A percentile compares a stretch with the other conserved stretches of the same genome.
Conservation (phyloP, 139 green algal genomes). For the Limnomonas spitsbergensis region DNA sequence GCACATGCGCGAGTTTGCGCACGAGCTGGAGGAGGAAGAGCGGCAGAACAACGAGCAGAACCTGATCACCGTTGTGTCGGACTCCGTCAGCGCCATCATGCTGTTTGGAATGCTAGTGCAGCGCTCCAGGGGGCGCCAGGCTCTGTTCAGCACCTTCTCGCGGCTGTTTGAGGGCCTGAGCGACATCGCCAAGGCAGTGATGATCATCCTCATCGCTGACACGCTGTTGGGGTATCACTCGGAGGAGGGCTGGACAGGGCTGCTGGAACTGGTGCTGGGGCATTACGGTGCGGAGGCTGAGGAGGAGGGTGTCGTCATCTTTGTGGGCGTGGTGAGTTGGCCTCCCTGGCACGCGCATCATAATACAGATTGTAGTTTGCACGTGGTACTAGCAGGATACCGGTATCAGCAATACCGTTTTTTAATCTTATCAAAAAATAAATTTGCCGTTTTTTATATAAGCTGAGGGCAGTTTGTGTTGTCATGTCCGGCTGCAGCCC, state of each 20-base stretch:
- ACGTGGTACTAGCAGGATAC: too few relatives aligned
- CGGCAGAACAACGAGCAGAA: conserved; percentile 57
- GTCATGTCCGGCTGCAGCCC: too few relatives aligned
- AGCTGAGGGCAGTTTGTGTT: too few relatives aligned
- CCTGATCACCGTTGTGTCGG: conserved; percentile 58
- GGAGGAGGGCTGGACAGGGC: conserved; percentile 87
- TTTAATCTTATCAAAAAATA: too few relatives aligned
- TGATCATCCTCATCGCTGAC: conserved; percentile 85
- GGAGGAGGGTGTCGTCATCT: conserved; percentile 54
- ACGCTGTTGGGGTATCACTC: conserved; percentile 92
- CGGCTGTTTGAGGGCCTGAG: conserved; percentile 78
- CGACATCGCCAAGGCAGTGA: conserved; percentile 89
- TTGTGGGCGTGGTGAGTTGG: conserved; percentile 26
- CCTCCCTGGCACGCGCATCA: too few relatives aligned
- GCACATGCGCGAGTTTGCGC: conserved; percentile 56
- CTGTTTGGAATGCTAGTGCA: conserved; percentile 61
- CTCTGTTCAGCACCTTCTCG: conserved; percentile 57
- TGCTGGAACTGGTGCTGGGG: conserved; percentile 65
- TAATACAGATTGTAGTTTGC: too few relatives aligned
- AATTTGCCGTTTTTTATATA: too few relatives aligned
- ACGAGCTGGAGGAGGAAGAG: conserved; percentile 64
- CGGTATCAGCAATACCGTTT: too few relatives aligned
- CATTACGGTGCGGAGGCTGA: conserved; percentile 80
- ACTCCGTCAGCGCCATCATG: conserved; percentile 56
- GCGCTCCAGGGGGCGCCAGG: conserved; percentile 27